Evolutionary conservation across 371 early-diverging fungal genomes (phyloP), one percentile per base, ranked within the genome.

Genomic region (Lichtheimia corymbifera): DNA sequence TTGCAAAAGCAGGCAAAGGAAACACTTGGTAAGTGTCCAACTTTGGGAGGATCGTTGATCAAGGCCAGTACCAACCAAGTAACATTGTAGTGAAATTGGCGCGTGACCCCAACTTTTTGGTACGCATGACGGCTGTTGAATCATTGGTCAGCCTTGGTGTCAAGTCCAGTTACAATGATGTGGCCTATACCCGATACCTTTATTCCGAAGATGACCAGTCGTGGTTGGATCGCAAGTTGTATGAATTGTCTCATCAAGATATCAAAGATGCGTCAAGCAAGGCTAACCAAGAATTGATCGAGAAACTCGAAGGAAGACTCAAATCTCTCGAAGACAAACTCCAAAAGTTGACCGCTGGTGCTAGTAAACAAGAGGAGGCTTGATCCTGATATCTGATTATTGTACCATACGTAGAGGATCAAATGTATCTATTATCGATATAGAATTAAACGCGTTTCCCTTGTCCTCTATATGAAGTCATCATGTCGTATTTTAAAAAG

Each of bases 241-340:
- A 50, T n/a, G 50, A 59, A 14, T 51, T 73, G 18, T 22, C 0
- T 22, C 14, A 7, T 47, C 18, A n/a, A 18, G 47, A 47, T 2
- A n/a, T 30, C 4, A 49, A 55, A 27, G 11, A 45, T 2, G 56
- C 63, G 15, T 49, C 55, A 14, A 41, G 42, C 5, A 52, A 56
- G 12, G 68, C 63, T 20, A 47, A 67, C 7, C 66, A 66, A 35
- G 76, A 74, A 45, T 45, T 53, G 2, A 64, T 83, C 47, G 84
- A 83, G 55, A 79, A 78, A 28, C 62, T 85, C 11, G 82, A 83
- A 61, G 71, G 53, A 12, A 67, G 68, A 49, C 35, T 85, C 25
- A 73, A 73, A 58, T 76, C 80, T 60, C 49, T 83, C 35, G 84
- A 85, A 56, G 57, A 56, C 14, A 61, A 66, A 60, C 52, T 66